Evolutionary conservation across 768 basidiomycete species (phyloP).

Genomic region (Trametes elegans): DNA sequence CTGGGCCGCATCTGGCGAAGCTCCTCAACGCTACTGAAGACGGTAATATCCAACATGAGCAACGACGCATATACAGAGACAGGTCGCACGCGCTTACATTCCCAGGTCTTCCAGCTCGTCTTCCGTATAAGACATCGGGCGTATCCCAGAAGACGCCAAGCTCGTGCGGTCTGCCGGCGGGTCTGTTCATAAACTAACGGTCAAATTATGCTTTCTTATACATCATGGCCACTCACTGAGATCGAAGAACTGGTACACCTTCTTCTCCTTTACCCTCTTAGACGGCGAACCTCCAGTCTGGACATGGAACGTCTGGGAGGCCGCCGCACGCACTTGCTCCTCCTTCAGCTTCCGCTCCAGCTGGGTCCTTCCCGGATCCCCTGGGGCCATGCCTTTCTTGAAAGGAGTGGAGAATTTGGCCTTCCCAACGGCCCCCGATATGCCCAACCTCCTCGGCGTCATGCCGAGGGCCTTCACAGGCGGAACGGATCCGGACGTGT

Average conservation of each 20-base stretch:
- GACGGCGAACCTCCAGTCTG: background rate
- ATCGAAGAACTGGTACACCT: conserved; percentile 19
- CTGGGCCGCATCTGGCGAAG: conserved; percentile 54
- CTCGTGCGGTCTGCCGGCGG: conserved; percentile 16
- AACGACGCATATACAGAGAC: background rate
- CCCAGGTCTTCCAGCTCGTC: conserved; percentile 25
- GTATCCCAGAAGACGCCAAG: conserved; percentile 19
- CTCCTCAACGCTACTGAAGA: conserved; percentile 46
- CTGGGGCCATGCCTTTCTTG: conserved; percentile 30
- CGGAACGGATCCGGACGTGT: background rate
- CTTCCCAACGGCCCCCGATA: conserved; percentile 10
- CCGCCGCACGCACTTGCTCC: background rate
- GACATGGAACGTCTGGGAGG: background rate
- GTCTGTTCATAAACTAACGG: conserved; percentile 1
- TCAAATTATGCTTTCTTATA: background rate
- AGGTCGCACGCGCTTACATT: conserved; percentile 18
- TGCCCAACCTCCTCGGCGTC: conserved; percentile 23
- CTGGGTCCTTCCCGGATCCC: conserved; percentile 25
- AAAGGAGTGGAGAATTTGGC: conserved; percentile 31
- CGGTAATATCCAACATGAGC: too few relatives aligned
- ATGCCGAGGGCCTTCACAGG: conserved; percentile 27
- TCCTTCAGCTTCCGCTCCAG: conserved; percentile 14
- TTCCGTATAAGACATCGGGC: conserved; percentile 22
- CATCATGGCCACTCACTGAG: conserved; percentile 14
- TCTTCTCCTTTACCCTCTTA: conserved; percentile 22